Evolutionary conservation across 306 rosid genomes (phyloP).

Genomic region (Glycyrrhiza uralensis): DNA sequence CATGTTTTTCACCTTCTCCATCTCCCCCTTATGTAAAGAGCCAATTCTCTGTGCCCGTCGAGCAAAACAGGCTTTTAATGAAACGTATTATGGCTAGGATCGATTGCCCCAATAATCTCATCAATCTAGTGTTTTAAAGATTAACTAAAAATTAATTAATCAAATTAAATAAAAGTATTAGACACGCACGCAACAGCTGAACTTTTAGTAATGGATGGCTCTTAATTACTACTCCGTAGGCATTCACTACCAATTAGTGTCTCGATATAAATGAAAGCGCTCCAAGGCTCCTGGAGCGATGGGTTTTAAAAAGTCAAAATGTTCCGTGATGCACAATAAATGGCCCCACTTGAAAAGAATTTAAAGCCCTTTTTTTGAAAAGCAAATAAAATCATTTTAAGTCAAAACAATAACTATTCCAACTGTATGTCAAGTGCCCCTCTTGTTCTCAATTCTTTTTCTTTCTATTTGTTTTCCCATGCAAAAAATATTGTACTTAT

Average conservation of each 20-base stretch:
- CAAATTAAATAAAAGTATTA: no score
- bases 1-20: background rate
- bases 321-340: background rate
- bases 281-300: background rate
- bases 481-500: background rate
- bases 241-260: background rate
- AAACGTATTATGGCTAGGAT: no score
- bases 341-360: background rate
- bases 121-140: no score
- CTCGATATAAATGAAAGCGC: background rate
- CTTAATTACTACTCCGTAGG: no score
- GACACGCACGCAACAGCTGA: no score
- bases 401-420: constrained; percentile 14
- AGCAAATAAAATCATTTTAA: background rate
- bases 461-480: background rate
- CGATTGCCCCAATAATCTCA: background rate
- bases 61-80: background rate
- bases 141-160: no score
- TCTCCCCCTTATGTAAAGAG: background rate
- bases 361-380: background rate
- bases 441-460: background rate
- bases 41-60: background rate
- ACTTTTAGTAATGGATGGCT: no score
- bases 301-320: background rate
- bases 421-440: background rate